These are phyloP conservation scores for Phytophthora citricola DNA, from an alignment of 352 stramenopile genomes.

Conservation along the genomic window DNA sequence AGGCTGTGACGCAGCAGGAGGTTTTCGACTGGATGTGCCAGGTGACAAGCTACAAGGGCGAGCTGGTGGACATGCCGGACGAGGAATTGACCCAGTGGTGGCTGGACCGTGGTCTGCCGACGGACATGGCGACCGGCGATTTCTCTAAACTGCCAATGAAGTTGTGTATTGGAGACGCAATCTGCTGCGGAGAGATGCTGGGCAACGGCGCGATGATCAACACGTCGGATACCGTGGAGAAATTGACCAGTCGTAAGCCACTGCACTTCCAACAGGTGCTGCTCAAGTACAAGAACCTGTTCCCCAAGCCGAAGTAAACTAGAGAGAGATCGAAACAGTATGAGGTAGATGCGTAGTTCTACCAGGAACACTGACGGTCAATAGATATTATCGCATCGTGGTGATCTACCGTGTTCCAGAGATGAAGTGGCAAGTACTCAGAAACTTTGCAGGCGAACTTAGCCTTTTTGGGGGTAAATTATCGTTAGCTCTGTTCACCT, in stretches of 20 bases:
- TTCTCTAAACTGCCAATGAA: slow-evolving; percentile 42
- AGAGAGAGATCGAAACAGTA: too few relatives aligned
- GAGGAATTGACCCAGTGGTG: slow-evolving; percentile 36
- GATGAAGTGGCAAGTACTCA: neutral
- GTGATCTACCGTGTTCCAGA: too few relatives aligned
- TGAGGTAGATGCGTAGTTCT: too few relatives aligned
- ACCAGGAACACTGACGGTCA: too few relatives aligned
- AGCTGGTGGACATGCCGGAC: slow-evolving; percentile 38
- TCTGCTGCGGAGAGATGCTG: slow-evolving; percentile 39
- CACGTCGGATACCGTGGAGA: slow-evolving; percentile 37
- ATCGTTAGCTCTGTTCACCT: neutral
- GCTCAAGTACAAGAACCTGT: slow-evolving; percentile 36
- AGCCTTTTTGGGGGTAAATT: too few relatives aligned
- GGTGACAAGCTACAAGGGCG: slow-evolving; percentile 33
- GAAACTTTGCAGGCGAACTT: neutral
- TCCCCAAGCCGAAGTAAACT: slow-evolving; percentile 29
- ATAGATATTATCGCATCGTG: too few relatives aligned
- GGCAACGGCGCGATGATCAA: slow-evolving; percentile 31
- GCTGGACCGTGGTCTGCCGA: slow-evolving; percentile 33
- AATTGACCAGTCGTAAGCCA: slow-evolving; percentile 16
- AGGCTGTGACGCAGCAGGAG: slow-evolving; percentile 27
- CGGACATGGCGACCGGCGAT: slow-evolving; percentile 28
- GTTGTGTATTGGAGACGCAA: slow-evolving; percentile 36
- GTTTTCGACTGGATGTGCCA: slow-evolving; percentile 36
- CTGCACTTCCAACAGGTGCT: slow-evolving; percentile 24